These are phyloP conservation scores for Hortiboletus campestris DNA, from an alignment of 768 basidiomycete species.

Conservation along the genomic window DNA sequence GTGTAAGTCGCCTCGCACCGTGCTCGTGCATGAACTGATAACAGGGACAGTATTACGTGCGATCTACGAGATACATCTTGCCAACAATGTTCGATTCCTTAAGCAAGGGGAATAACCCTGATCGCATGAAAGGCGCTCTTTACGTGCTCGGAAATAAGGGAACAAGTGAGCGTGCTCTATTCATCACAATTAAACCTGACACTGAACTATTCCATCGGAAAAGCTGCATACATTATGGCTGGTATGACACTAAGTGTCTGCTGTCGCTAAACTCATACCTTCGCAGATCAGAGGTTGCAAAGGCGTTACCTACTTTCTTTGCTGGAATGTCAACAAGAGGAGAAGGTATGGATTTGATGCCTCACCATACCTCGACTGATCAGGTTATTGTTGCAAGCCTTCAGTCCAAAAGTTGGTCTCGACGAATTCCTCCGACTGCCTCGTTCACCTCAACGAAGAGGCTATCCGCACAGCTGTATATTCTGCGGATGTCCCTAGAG, in stretches of 20 bases:
- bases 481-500: conserved; percentile 43
- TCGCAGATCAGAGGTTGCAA: conserved; percentile 54
- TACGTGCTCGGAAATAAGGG: conserved; percentile 77
- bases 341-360: conserved; percentile 54
- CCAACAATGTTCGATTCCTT: conserved; percentile 62
- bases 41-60: conserved; percentile 56
- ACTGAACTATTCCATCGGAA: conserved; percentile 10
- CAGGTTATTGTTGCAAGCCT: conserved; percentile 31
- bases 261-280: conserved; percentile 9
- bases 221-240: conserved; percentile 67
- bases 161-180: conserved; percentile 44
- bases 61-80: conserved; percentile 65
- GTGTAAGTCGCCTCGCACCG: conserved; percentile 42
- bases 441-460: conserved; percentile 62
- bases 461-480: conserved; percentile 62
- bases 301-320: conserved; percentile 59
- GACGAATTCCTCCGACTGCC: conserved; percentile 58
- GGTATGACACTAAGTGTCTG: conserved; percentile 41
- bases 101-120: conserved; percentile 76
- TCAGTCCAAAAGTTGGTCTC: conserved; percentile 26
- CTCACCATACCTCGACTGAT: conserved; percentile 45
- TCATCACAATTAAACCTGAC: neutral
- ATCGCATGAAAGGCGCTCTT: conserved; percentile 93
- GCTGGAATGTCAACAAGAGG: conserved; percentile 78
- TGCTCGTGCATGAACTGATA: conserved; percentile 8